A percentile compares a stretch with the other conserved stretches of the same genome.
Evolutionary conservation across 768 basidiomycete genomes (phyloP).

Genomic region (Pleurotus platypus): DNA sequence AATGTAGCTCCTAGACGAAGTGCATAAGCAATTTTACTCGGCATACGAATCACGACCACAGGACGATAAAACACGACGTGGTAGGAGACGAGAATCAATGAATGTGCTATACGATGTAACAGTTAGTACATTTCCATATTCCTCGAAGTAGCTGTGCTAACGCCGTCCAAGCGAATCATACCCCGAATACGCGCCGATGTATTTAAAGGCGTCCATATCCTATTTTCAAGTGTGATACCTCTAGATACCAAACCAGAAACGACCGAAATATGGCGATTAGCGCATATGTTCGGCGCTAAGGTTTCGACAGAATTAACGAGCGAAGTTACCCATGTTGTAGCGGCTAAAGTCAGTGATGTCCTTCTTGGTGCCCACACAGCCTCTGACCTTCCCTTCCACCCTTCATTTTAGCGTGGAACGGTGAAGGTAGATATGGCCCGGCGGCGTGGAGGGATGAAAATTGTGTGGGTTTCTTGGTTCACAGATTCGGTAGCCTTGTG

Average conservation of each 20-base stretch:
- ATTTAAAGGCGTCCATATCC: slow-evolving; percentile 73
- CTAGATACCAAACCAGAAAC: slow-evolving; percentile 77
- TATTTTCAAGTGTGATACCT: slow-evolving; percentile 95
- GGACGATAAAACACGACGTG: slow-evolving; percentile 19
- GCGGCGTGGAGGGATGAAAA: slow-evolving; percentile 69
- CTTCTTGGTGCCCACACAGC: background rate
- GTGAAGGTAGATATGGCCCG: slow-evolving; percentile 87
- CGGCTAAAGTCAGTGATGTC: slow-evolving; percentile 62
- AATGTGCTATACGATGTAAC: slow-evolving; percentile 66
- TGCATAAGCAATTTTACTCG: slow-evolving; percentile 75
- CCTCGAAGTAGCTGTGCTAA: slow-evolving; percentile 2
- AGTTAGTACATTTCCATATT: slow-evolving; percentile 39
- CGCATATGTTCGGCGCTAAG: slow-evolving; percentile 84
- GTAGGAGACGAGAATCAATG: slow-evolving; percentile 21
- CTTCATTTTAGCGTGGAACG: slow-evolving; percentile 65
- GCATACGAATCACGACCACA: slow-evolving; percentile 49
- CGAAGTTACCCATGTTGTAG: slow-evolving; percentile 85
- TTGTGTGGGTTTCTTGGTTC: slow-evolving; percentile 91
- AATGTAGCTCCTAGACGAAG: slow-evolving; percentile 70
- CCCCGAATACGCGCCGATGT: slow-evolving; percentile 73
- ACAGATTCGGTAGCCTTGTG: slow-evolving; percentile 88
- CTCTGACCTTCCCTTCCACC: background rate
- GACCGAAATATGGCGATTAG: slow-evolving; percentile 83
- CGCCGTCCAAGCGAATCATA: slow-evolving; percentile 66
- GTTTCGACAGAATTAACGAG: slow-evolving; percentile 67